phyloP scores from a whole-genome alignment of 257 asterid genomes.

The Ocimum tenuiflorum region DNA sequence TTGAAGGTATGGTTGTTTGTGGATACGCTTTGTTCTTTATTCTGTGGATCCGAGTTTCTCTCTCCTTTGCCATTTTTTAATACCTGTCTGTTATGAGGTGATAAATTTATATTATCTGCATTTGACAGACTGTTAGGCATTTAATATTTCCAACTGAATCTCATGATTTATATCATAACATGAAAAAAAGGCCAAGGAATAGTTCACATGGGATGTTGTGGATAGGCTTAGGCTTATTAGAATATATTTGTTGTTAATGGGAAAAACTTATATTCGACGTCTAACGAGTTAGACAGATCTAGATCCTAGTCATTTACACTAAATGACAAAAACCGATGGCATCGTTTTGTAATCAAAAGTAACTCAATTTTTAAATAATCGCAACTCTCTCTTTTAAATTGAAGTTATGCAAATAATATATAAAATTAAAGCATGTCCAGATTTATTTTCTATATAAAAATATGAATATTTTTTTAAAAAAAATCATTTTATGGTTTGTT shows the following conservation, averaged over 20 bases:
- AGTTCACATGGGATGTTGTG: constrained; percentile 25
- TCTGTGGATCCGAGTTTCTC: neutral
- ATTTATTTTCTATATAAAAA: too few species aligned
- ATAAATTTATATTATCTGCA: constrained; percentile 8
- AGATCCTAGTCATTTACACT: too few species aligned
- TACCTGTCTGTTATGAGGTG: constrained; percentile 10
- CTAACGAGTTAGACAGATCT: too few species aligned
- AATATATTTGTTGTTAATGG: neutral
- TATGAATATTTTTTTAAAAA: too few species aligned
- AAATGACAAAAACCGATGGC: too few species aligned
- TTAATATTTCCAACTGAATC: constrained; percentile 25
- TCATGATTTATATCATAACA: constrained; percentile 22
- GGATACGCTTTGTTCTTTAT: neutral
- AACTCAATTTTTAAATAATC: too few species aligned
- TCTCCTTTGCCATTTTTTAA: neutral
- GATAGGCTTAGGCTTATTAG: neutral
- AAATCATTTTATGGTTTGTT: too few species aligned
- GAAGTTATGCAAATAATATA: too few species aligned
- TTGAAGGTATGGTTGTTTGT: constrained; percentile 48
- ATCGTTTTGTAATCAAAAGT: too few species aligned
- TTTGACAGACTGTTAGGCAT: constrained; percentile 26
- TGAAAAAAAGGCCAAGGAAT: constrained; percentile 16
- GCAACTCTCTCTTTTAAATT: too few species aligned
- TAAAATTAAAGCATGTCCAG: too few species aligned
- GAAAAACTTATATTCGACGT: too few species aligned